Base-by-base conservation (phyloP, 1,139 yeast genomes). In the Kodamaea sp. region DNA sequence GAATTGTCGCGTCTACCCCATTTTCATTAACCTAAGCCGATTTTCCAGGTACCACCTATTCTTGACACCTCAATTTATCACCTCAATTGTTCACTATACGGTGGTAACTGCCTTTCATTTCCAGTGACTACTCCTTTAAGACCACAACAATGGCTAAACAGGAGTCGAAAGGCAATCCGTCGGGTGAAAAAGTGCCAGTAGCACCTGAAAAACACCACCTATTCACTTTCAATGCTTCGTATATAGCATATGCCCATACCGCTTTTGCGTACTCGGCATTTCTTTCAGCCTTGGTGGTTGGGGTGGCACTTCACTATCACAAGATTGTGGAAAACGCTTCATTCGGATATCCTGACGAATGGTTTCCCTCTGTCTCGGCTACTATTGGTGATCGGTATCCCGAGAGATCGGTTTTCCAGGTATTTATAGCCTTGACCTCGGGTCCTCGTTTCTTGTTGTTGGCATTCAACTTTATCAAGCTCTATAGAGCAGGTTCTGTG, bases 361-460 rank as follows among this genome's bases (percentile, higher is more conserved):
- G 98, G 98, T 90, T 92, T 54, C 98, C 98, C 1, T 83, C 95
- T 50, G 98, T 92, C 2, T 84, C 95, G 21, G 97, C 98, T 1
- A 78, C 98, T 1, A 92, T 92, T 55, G 98, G 98, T 32, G 98
- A 92, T 56, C 63, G 97, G 45, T 92, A 89, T 55, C 98, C 98
- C 0, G 98, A 92, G 61, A 72, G 98, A 48, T 86, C 96, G 2
- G 66, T 92, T 20, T 92, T 92, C 59, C 98, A 92, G 63, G 70
- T 92, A 26, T 65, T 89, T 39, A 83, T 84, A 39, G 95, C 89
- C 38, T 54, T 85, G 29, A 83, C 94, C 2, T 70, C 92, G 0
- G 92, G 94, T 11, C 97, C 98, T 9, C 74, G 98, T 47, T 92
- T 92, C 55, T 60, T 85, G 15, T 66, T 92, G 29, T 61, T 89